Conservation (phyloP, 139 green algal genomes). For the Haematococcus lacustris region DNA sequence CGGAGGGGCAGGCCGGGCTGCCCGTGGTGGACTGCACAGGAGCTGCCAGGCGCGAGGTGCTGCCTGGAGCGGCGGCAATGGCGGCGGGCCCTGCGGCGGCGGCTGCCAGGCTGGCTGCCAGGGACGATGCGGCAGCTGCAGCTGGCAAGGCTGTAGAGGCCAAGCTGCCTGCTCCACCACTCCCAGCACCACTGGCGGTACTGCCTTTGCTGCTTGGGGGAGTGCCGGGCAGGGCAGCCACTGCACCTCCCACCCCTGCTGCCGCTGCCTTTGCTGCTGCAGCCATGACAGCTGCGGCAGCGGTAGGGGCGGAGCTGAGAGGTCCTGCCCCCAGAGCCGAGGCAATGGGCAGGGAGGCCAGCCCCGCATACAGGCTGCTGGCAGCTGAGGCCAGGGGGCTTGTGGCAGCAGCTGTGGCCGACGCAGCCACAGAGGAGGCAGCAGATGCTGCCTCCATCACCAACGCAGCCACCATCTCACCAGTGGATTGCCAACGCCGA, state of each 20-base stretch:
- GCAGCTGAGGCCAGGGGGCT: constrained; percentile 28
- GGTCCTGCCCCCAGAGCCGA: neutral
- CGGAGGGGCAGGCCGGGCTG: constrained; percentile 32
- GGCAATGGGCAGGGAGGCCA: constrained; percentile 28
- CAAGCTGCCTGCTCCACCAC: no score
- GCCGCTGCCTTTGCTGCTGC: no score
- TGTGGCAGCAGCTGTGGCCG: no score
- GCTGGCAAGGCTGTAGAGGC: no score
- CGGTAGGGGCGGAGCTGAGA: constrained; percentile 9
- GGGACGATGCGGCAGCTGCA: constrained; percentile 16
- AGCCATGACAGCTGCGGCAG: constrained; percentile 12
- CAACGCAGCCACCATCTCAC: constrained; percentile 46
- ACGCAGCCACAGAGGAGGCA: constrained; percentile 17
- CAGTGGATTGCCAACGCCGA: constrained; percentile 13
- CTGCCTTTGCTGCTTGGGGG: no score
- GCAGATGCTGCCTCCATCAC: constrained; percentile 46
- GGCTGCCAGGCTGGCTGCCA: constrained; percentile 11
- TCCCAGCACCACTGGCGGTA: no score
- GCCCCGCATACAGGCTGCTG: constrained; percentile 27
- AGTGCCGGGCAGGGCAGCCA: no score
- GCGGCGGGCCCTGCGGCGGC: constrained; percentile 6
- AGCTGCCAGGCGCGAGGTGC: neutral
- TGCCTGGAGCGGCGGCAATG: constrained; percentile 3
- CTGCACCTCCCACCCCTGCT: no score
- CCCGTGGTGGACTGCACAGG: neutral